A percentile compares a stretch with the other conserved stretches of the same genome.
Evolutionary conservation across 2,329 filamentous ascomycete genomes (phyloP).

Genomic region (Apiospora arundinis): DNA sequence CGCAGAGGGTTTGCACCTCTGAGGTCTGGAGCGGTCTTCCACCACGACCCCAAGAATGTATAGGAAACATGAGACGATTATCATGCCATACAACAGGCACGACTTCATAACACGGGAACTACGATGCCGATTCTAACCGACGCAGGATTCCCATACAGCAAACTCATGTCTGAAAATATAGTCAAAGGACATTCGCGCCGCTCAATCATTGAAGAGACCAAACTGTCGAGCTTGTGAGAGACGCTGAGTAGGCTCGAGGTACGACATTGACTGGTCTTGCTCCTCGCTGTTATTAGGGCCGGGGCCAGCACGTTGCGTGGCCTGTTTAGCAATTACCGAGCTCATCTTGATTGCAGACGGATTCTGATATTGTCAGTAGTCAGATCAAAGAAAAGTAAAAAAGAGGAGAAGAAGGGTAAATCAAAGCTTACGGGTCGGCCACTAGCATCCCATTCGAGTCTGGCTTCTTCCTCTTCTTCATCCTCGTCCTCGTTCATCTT

Average conservation of each 20-base stretch:
- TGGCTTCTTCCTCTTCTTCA: slow-evolving; percentile 65
- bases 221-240: slow-evolving; percentile 68
- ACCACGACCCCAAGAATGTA: not conserved
- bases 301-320: slow-evolving; percentile 24
- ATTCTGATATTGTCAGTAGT: slow-evolving; percentile 42
- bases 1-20: slow-evolving; percentile 40
- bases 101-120: not conserved
- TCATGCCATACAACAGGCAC: too few relatives aligned
- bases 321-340: slow-evolving; percentile 41
- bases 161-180: not conserved
- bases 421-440: slow-evolving; percentile 61
- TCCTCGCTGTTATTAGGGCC: not conserved
- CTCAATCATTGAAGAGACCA: slow-evolving; percentile 48
- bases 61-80: not conserved
- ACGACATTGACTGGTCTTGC: slow-evolving; percentile 29
- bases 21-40: slow-evolving; percentile 10
- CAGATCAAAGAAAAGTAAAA: slow-evolving; percentile 21
- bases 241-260: slow-evolving; percentile 75
- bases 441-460: slow-evolving; percentile 77
- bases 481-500: slow-evolving; percentile 64
- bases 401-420: not conserved
- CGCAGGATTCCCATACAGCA: not conserved
- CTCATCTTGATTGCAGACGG: slow-evolving; percentile 51
- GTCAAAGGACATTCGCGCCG: not conserved
- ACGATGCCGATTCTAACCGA: not conserved